Evolutionary conservation across 139 green algal species (phyloP), one percentile per base, ranked within the genome.

Genomic region (Closterium sp.): DNA sequence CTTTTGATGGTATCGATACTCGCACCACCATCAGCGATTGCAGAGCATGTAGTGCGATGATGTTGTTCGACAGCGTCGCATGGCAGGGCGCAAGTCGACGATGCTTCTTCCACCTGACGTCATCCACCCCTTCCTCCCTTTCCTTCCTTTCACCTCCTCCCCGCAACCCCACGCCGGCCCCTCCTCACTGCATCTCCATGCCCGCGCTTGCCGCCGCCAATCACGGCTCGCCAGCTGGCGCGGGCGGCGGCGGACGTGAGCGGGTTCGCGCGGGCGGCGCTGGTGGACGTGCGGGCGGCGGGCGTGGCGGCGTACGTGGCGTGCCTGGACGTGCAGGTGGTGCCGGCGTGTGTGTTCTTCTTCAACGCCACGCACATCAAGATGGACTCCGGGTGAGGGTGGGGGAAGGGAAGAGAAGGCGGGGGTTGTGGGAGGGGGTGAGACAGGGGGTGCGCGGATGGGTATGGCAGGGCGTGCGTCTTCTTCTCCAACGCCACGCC

Each of bases 251-350:
- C 62, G 24, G 92, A 94, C 32, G 89, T 94, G 28, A 91, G 31
- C 11, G n/a, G 73, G 13, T 94, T 92, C 92, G 92, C 92, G 24
- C 19, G 27, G 9, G 73, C 91, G 4, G 84, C 29, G 22, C 19
- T 86, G 21, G 92, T 89, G n/a, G 50, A 93, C 3, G 85, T 89
- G 27, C 90, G 91, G 29, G 89, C 89, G 24, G 42, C 1, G 6
- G 38, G n/a, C 1, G 30, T 91, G 13, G 7, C 10, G 50, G 85
- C 84, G 6, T 94, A 93, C 42, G 70, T 93, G 29, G 94, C 93
- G 86, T 94, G 93, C 89, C 94, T 94, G 73, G 92, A 94, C 92
- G 94, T 94, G 84, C 91, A 45, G 10, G 28, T 94, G 2, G 85
- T 93, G 70, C 92, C 92, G 19, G 89, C 89, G 4, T 94, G 9